phyloP scores from a whole-genome alignment of 805 yeast genomes.

The Spathaspora gorwiae region DNA sequence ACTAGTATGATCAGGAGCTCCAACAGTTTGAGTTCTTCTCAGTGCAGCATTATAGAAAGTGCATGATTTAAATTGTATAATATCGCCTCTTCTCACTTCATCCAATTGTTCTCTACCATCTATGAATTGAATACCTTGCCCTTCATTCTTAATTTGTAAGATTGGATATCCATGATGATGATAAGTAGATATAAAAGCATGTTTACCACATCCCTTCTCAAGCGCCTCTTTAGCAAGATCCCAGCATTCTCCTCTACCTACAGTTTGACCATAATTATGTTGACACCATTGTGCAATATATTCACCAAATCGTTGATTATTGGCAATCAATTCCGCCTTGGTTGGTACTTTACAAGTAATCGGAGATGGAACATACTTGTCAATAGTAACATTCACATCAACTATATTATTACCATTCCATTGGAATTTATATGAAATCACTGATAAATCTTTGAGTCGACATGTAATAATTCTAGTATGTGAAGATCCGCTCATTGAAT shows the following conservation, averaged over 20 bases:
- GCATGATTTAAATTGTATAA: constrained; percentile 44
- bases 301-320: constrained; percentile 42
- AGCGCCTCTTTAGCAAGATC: constrained; percentile 54
- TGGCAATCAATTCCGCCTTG: constrained; percentile 26
- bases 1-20: constrained; percentile 53
- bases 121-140: constrained; percentile 11
- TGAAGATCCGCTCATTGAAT: constrained; percentile 7
- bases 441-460: constrained; percentile 41
- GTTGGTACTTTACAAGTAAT: constrained; percentile 21
- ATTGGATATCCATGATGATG: constrained; percentile 45
- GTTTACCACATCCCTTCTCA: constrained; percentile 51
- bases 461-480: constrained; percentile 27
- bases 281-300: constrained; percentile 55
- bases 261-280: constrained; percentile 40
- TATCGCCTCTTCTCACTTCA: constrained; percentile 50
- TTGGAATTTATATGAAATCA: constrained; percentile 25
- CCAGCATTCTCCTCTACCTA: constrained; percentile 61
- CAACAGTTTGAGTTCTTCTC: constrained; percentile 36
- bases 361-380: constrained; percentile 43
- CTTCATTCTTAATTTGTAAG: constrained; percentile 21
- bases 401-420: constrained; percentile 33
- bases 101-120: constrained; percentile 25
- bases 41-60: constrained; percentile 32
- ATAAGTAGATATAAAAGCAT: constrained; percentile 50
- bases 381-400: constrained; percentile 23